phyloP scores from a whole-genome alignment of 768 basidiomycete species.

The Saitozyma podzolica region DNA sequence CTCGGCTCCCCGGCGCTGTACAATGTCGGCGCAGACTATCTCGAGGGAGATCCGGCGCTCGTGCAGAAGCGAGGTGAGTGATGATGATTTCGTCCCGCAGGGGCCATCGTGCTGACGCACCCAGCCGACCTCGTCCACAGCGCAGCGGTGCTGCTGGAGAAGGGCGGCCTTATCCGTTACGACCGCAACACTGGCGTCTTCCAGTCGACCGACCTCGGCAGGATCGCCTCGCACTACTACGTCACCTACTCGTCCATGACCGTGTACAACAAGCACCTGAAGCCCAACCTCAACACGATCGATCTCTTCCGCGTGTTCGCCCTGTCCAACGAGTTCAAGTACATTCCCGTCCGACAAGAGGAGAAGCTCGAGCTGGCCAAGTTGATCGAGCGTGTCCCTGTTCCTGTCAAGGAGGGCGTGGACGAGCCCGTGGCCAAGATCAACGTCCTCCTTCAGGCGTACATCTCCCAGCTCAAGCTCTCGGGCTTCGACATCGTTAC shows the following conservation, averaged over 20 bases:
- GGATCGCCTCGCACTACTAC: slow-evolving; percentile 94
- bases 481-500: slow-evolving; percentile 66
- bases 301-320: slow-evolving; percentile 96
- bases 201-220: slow-evolving; percentile 87
- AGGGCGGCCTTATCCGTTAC: slow-evolving; percentile 91
- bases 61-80: slow-evolving; percentile 76
- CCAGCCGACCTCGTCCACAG: slow-evolving; percentile 80
- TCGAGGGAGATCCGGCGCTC: slow-evolving; percentile 75
- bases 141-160: slow-evolving; percentile 88
- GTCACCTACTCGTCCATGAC: slow-evolving; percentile 95
- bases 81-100: not conserved
- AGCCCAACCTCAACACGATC: slow-evolving; percentile 78
- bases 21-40: slow-evolving; percentile 83
- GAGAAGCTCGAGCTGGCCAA: slow-evolving; percentile 89
- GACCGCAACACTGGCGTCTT: slow-evolving; percentile 83
- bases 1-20: slow-evolving; percentile 84
- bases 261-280: slow-evolving; percentile 90
- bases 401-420: slow-evolving; percentile 93
- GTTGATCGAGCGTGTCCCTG: slow-evolving; percentile 88
- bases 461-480: slow-evolving; percentile 88
- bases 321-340: slow-evolving; percentile 90
- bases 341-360: slow-evolving; percentile 66
- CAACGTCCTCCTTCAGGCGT: slow-evolving; percentile 91
- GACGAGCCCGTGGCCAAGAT: slow-evolving; percentile 97
- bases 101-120: slow-evolving; percentile 9